Evolutionary conservation across 768 basidiomycete genomes (phyloP).

Genomic region (Kwoniella dejecticola): DNA sequence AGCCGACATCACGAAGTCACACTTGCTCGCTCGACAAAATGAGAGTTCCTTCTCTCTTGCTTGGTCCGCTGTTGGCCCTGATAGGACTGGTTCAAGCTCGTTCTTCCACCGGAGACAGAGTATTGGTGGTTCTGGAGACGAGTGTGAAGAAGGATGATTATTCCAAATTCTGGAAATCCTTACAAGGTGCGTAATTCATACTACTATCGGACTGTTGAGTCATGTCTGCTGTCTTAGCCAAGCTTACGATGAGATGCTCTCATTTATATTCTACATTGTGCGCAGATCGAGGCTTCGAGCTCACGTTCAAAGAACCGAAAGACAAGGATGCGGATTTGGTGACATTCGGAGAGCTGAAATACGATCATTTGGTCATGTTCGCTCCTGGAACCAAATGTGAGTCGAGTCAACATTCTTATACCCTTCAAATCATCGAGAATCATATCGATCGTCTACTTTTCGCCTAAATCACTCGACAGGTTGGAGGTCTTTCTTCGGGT

Average conservation of each 20-base stretch:
- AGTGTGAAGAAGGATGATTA: slow-evolving; percentile 68
- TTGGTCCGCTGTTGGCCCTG: slow-evolving; percentile 13
- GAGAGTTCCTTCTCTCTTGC: slow-evolving; percentile 11
- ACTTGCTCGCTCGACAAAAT: slow-evolving; percentile 4
- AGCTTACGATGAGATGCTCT: too few species aligned
- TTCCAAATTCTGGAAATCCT: slow-evolving; percentile 76
- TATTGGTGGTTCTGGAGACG: slow-evolving; percentile 82
- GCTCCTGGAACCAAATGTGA: slow-evolving; percentile 82
- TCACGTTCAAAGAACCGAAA: slow-evolving; percentile 83
- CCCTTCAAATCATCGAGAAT: too few species aligned
- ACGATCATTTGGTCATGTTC: slow-evolving; percentile 83
- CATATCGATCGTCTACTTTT: too few species aligned
- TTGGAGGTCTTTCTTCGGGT: too few species aligned
- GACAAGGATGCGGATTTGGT: slow-evolving; percentile 68
- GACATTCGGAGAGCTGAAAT: slow-evolving; percentile 71
- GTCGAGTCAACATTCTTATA: too few species aligned
- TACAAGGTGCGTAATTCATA: slow-evolving; percentile 70
- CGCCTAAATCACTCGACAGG: too few species aligned
- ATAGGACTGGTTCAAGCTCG: slow-evolving; percentile 30
- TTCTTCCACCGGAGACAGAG: slow-evolving; percentile 55
- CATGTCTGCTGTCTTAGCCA: too few species aligned
- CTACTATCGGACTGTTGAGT: too few species aligned
- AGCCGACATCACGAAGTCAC: too few species aligned
- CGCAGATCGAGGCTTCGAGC: slow-evolving; percentile 75
- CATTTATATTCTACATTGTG: too few species aligned